A percentile compares a stretch with the other conserved stretches of the same genome.
These are phyloP conservation scores for Aspergillus sclerotiicarbonarius DNA, from an alignment of 495 filamentous ascomycete species.

Conservation along the genomic window DNA sequence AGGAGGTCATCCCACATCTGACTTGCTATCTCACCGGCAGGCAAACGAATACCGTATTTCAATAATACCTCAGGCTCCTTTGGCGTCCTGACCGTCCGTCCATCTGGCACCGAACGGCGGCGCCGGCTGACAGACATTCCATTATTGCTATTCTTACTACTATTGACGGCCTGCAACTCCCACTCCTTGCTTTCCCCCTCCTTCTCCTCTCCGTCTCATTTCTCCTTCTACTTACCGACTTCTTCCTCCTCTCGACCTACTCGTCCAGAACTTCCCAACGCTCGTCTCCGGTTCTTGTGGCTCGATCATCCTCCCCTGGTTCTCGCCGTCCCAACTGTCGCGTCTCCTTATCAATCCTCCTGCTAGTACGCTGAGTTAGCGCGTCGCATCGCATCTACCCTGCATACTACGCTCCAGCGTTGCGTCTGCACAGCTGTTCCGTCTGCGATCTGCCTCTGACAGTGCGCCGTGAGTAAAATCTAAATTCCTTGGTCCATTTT, in stretches of 20 bases:
- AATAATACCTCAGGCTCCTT: conserved; percentile 5
- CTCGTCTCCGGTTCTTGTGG: conserved; percentile 11
- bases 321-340: conserved; percentile 9
- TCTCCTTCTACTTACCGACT: conserved; percentile 13
- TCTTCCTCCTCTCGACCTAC: conserved; percentile 13
- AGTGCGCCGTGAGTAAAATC: conserved; percentile 14
- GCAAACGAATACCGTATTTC: background rate
- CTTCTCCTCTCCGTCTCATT: conserved; percentile 6
- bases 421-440: conserved; percentile 16
- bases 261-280: conserved; percentile 4
- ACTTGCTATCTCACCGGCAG: background rate
- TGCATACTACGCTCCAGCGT: conserved; percentile 14
- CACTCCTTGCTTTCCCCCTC: conserved; percentile 11
- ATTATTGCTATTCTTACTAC: conserved; percentile 14
- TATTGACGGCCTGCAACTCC: conserved; percentile 16
- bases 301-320: background rate
- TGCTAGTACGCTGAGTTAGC: conserved; percentile 16
- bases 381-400: conserved; percentile 29
- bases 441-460: conserved; percentile 10
- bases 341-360: conserved; percentile 19
- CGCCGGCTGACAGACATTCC: conserved; percentile 22
- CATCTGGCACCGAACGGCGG: conserved; percentile 10
- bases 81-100: too few species aligned
- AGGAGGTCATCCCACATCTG: background rate
- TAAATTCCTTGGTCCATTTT: background rate